phyloP scores from a whole-genome alignment of 208 protist genomes.

The Leishmania turanica region DNA sequence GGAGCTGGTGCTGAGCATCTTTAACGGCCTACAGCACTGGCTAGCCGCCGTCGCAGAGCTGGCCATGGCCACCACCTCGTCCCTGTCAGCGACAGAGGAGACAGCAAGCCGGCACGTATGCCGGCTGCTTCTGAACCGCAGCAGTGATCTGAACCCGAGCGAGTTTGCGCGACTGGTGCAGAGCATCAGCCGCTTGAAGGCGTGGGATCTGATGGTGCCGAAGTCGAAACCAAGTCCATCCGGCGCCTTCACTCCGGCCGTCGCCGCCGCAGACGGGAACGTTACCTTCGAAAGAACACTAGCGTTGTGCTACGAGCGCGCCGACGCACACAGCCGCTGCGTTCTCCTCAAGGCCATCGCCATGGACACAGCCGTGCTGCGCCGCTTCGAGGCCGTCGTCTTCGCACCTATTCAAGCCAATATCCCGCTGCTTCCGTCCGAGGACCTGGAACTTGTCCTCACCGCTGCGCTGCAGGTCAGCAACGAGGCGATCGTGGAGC shows the following conservation, averaged over 20 bases:
- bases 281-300: constrained; percentile 14
- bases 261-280: background rate
- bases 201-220: constrained; percentile 21
- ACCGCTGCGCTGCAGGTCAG: constrained; percentile 47
- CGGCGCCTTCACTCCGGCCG: background rate
- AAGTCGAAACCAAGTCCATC: background rate
- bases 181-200: constrained; percentile 48
- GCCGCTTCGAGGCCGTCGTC: constrained; percentile 48
- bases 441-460: constrained; percentile 83
- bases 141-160: constrained; percentile 45
- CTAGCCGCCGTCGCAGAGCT: constrained; percentile 20
- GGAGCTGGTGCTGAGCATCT: constrained; percentile 19
- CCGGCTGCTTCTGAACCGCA: constrained; percentile 32
- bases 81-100: background rate
- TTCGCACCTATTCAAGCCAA: constrained; percentile 46
- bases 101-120: constrained; percentile 26
- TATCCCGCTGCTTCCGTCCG: constrained; percentile 59
- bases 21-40: constrained; percentile 14
- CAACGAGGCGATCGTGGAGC: constrained; percentile 48
- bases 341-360: constrained; percentile 75
- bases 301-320: constrained; percentile 33
- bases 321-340: constrained; percentile 84
- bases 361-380: constrained; percentile 41
- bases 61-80: background rate
- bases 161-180: constrained; percentile 73